Evolutionary conservation across 75 land plant genomes (phyloP), one percentile per base, ranked within the genome.

Genomic region (Chamaecyparis obtusa): DNA sequence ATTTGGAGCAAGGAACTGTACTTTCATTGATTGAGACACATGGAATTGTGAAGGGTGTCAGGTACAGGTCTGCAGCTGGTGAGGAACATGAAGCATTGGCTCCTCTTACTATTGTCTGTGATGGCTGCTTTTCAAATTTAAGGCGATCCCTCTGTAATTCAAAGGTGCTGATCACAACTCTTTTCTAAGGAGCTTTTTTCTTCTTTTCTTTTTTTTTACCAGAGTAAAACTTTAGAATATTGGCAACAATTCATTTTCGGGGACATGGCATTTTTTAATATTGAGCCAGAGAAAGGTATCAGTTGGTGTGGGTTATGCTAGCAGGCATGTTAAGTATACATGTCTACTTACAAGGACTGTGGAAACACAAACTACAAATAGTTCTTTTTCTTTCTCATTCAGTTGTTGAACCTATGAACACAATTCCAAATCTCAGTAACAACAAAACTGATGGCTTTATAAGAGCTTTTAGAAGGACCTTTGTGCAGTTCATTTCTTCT

Each of bases 91-190:
- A 90, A 85, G 96, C 93, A 80, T 89, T 86, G 91, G 99, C 99
- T 36, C 96, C 99, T 83, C 88, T 97, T 33, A 97, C 99, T 39
- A 87, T 97, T 87, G 98, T 97, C n/a, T 97, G 99, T 88, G 99
- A 97, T 92, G 99, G 99, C 30, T 97, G 97, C 87, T 97, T 96
- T 86, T 97, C 99, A 86, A 97, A 97, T 87, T 85, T 97, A 88
- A 88, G 99, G 79, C 93, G 94, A 43, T 91, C 96, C 24, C 98
- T 97, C 75, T 97, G 99, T 88, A 86, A 64, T 51, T 93, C 96
- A 5, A 92, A 97, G 97, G 99, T 97, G 43, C 55, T 6, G 4
- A 44, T 77, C 71, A 87, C 87, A 30, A 54, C 78, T 37, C 3
- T 56, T 51, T 81, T 32, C 32, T n/a, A 46, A 27, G 14, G 30